Base-by-base conservation (phyloP, 805 yeast species). In the Kazachstania taianensis region DNA sequence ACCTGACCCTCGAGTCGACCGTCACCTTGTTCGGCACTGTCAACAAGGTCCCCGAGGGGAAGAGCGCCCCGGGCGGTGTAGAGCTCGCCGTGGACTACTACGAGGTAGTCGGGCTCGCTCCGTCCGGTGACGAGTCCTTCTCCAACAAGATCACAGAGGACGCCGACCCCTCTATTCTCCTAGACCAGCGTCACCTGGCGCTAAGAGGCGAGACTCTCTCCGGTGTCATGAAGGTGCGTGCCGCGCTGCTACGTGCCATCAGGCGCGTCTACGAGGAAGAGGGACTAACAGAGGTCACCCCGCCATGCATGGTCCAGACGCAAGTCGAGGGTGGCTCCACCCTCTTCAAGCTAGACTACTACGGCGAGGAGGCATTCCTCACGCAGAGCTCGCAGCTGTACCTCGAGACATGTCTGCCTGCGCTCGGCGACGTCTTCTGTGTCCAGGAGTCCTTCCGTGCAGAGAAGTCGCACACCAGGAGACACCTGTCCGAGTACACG, bases 241-340 rank as follows among this genome's bases (percentile, higher is more conserved):
- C 96, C 27, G 66, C 76, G 26, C 70, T 86, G 38, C 65, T 92
- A 50, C 66, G 67, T 35, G 64, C 92, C 27, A 62, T 92, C 49
- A 78, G 99, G 66, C 70, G 75, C 47, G 81, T 81, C 40, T 89
- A 72, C 57, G 67, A 59, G 17, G 92, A 84, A 53, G 84, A 80
- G 65, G 72, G 74, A 23, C 55, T 87, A 35, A 65, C 75, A 22
- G 99, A 92, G 70, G 96, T 94, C 41, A 92, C 97, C 27, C 96
- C 98, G 31, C 99, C 99, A 55, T 87, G 97, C 66, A 92, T 92
- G 97, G 99, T 92, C 38, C 98, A 92, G 67, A 87, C 96, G 27
- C 97, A 92, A 69, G 99, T 92, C 41, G 99, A 92, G 67, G 98
- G 99, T 60, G 99, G 99, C 37, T 82, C 96, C 27, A 92, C 98